Evolutionary conservation across 371 early-diverging fungal species (phyloP), one percentile per base, ranked within the genome.

Genomic region (Zopfochytrium polystomum): DNA sequence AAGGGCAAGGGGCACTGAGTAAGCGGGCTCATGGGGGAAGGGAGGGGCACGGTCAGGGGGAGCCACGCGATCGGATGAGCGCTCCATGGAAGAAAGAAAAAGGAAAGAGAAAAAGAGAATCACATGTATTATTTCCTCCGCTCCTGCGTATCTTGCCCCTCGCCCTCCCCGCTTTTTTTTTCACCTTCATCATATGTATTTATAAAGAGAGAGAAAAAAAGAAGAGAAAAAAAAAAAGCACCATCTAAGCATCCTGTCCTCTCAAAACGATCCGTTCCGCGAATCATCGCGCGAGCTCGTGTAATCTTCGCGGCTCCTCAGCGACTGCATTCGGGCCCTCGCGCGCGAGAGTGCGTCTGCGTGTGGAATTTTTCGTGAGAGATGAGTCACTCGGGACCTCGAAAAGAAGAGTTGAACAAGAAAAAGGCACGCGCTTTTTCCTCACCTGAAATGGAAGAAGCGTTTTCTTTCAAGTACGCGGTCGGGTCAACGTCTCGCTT

Each of bases 261-360:
- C 58, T 5, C 49, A 49, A 33, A 32, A 6, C 27, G 18, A 13
- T 25, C 11, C 31, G 43, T 42, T 20, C 50, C 20, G 9, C 22
- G n/a, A n/a, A 44, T 25, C 27, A n/a, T 42, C 35, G 18, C 6
- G 13, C n/a, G 23, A 45, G 49, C 46, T 32, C 20, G 15, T 44
- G 46, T 13, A 52, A 52, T 26, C 47, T 44, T 60, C 30, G 38
- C 38, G 35, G 20, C 34, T 31, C 45, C 58, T 53, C 35, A 73
- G 27, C 7, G 63, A 49, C 48, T 68, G 55, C 22, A 75, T 48
- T 25, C 75, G 38, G 31, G 62, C 67, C 33, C 66, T 62, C 6
- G 75, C 75, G 20, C 75, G 44, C 35, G 51, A n/a, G 7, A 75
- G 47, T 4, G 75, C 75, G 55, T 71, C 75, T 65, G 43, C 15